Base-by-base conservation (phyloP, 2,329 filamentous ascomycete species). In the Clonostachys solani region DNA sequence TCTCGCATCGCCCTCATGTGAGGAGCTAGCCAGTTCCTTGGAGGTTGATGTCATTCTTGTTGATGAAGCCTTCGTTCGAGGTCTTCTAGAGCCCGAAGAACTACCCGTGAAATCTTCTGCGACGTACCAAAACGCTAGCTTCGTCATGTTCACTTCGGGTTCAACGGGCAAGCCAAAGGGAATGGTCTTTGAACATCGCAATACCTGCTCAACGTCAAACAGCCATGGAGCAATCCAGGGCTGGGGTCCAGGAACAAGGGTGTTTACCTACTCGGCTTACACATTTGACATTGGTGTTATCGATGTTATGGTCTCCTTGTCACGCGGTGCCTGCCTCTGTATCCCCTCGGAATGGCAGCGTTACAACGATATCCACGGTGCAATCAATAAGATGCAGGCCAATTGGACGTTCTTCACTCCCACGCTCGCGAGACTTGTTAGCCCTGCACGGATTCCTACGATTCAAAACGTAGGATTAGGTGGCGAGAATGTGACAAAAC, bases 201-300 rank as follows among this genome's bases (percentile, higher is more conserved):
- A 45, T 17, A 33, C 54, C 7, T 42, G 40, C 10, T 44, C 42
- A 34, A 49, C 29, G 17, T 63, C 64, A 4, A 66, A 75, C 23
- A 66, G 70, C 29, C 73, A 75, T 52, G 15, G 19, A 13, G 35
- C 35, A 18, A 15, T 15, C 38, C 34, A 42, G 33, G 33, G 37
- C n/a, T 33, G 16, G 43, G 40, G 9, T 34, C 34, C 18, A 19
- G 37, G 35, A 34, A 42, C 40, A 13, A 36, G 47, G 35, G 73
- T 80, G 13, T 45, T 80, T 43, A 71, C 75, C 47, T 73, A 72
- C 49, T 73, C 71, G 10, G 67, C 66, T 16, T 75, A 72, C 50
- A 71, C 68, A 1, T 77, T 77, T 40, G 73, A 79, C 48, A 66
- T 69, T 3, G 68, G 66, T 35, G 55, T 78, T 6, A 47, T 67